Conservation (phyloP, 108 stramenopile genomes). For the Licmophora abbreviata region DNA sequence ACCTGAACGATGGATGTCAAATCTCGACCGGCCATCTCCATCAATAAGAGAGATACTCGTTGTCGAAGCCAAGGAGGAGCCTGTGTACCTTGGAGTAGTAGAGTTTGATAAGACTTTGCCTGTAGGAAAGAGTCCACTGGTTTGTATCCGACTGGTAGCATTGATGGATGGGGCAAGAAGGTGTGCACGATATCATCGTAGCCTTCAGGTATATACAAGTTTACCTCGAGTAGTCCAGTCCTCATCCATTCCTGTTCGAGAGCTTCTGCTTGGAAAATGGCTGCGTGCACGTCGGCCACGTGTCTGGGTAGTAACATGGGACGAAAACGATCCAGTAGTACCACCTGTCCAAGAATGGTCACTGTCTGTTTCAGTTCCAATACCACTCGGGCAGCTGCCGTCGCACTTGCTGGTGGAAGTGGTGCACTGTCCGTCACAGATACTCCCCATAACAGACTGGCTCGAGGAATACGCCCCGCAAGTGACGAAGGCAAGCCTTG, state of each 20-base stretch:
- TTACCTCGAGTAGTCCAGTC: conserved; percentile 1
- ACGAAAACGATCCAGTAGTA: conserved; percentile 80
- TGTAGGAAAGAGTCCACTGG: conserved; percentile 5
- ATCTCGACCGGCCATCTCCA: conserved; percentile 43
- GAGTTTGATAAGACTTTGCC: conserved; percentile 34
- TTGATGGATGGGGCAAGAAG: too few species aligned
- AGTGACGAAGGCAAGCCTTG: conserved; percentile 55
- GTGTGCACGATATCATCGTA: too few species aligned
- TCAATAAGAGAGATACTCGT: conserved; percentile 43
- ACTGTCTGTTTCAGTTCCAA: conserved; percentile 4
- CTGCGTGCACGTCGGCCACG: conserved; percentile 60
- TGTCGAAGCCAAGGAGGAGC: conserved; percentile 54
- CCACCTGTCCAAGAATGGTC: conserved; percentile 17
- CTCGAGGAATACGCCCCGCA: conserved; percentile 55
- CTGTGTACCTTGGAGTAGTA: conserved; percentile 30
- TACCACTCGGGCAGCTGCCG: background rate
- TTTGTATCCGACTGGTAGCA: background rate
- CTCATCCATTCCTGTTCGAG: conserved; percentile 9
- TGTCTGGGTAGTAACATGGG: conserved; percentile 85
- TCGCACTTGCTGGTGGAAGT: too few species aligned
- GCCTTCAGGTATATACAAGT: too few species aligned
- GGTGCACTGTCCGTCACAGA: background rate
- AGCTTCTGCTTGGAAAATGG: conserved; percentile 42
- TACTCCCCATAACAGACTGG: conserved; percentile 36
- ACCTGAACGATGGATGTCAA: conserved; percentile 62